Evolutionary conservation across 805 yeast genomes (phyloP).

Genomic region (Cyberlindnera amylophila): DNA sequence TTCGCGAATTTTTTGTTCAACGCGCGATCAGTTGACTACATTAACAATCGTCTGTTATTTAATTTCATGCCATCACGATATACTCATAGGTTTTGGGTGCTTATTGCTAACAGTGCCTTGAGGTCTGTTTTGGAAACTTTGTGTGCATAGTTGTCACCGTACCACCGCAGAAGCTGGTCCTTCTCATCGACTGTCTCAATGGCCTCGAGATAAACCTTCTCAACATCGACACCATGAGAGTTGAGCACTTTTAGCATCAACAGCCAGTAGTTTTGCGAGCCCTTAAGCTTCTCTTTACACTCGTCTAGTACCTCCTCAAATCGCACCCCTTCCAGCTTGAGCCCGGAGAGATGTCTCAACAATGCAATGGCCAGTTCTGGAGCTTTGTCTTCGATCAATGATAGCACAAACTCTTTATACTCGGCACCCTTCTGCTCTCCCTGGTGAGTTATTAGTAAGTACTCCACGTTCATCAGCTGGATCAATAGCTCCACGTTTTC

Average conservation of each 20-base stretch:
- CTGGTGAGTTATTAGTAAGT: constrained; percentile 17
- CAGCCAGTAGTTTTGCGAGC: constrained; percentile 1
- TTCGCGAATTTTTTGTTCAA: no score
- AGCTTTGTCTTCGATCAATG: constrained; percentile 6
- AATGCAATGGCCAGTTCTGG: constrained; percentile 3
- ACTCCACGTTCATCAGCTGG: constrained; percentile 42
- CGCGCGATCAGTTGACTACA: no score
- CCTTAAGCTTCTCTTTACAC: neutral
- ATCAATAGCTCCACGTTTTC: constrained; percentile 33
- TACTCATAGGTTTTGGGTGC: no score
- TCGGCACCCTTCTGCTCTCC: constrained; percentile 1
- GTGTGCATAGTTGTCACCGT: neutral
- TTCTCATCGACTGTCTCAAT: neutral
- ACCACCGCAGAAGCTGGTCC: neutral
- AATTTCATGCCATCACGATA: no score
- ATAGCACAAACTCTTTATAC: constrained; percentile 2
- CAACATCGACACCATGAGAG: neutral
- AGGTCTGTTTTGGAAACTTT: neutral
- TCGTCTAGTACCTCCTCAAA: neutral
- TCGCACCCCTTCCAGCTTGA: neutral
- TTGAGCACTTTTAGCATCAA: neutral
- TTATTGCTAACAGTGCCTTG: no score
- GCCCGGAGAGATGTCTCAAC: constrained; percentile 5
- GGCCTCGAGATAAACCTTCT: constrained; percentile 4
- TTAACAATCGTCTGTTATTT: no score